Conservation (phyloP, 495 filamentous ascomycete species). For the Tirmania nivea region DNA sequence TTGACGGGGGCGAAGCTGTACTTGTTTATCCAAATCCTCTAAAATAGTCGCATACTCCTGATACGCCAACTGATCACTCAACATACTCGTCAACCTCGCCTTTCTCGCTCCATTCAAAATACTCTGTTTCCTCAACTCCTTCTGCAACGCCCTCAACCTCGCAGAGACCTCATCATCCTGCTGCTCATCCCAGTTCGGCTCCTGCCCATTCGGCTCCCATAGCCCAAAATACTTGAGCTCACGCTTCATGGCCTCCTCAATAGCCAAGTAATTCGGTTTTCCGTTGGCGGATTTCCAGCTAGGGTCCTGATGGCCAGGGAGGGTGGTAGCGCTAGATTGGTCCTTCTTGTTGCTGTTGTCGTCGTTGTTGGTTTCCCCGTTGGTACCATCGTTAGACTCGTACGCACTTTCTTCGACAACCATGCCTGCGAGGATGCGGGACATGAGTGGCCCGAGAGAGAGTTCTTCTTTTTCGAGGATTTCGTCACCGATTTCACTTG, state of each 20-base stretch:
- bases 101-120: conserved; percentile 80
- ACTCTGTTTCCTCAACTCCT: conserved; percentile 54
- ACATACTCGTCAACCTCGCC: conserved; percentile 57
- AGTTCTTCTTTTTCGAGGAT: conserved; percentile 69
- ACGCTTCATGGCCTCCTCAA: conserved; percentile 74
- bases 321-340: conserved; percentile 28
- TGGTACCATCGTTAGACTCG: conserved; percentile 33
- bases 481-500: conserved; percentile 70
- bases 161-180: conserved; percentile 89
- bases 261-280: conserved; percentile 58
- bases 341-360: conserved; percentile 28
- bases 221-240: conserved; percentile 91
- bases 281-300: conserved; percentile 31
- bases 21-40: conserved; percentile 88
- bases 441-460: conserved; percentile 67
- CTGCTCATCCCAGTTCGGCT: conserved; percentile 63
- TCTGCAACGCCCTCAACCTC: conserved; percentile 64
- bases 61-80: conserved; percentile 75
- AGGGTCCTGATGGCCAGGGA: conserved; percentile 25
- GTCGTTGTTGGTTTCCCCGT: conserved; percentile 34
- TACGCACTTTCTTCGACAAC: conserved; percentile 56
- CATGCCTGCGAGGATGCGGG: conserved; percentile 61
- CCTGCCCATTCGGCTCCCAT: conserved; percentile 41
- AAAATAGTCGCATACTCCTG: conserved; percentile 94
- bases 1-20: neutral